Base-by-base conservation (phyloP, 495 filamentous ascomycete genomes). In the Venustampulla echinocandica region DNA sequence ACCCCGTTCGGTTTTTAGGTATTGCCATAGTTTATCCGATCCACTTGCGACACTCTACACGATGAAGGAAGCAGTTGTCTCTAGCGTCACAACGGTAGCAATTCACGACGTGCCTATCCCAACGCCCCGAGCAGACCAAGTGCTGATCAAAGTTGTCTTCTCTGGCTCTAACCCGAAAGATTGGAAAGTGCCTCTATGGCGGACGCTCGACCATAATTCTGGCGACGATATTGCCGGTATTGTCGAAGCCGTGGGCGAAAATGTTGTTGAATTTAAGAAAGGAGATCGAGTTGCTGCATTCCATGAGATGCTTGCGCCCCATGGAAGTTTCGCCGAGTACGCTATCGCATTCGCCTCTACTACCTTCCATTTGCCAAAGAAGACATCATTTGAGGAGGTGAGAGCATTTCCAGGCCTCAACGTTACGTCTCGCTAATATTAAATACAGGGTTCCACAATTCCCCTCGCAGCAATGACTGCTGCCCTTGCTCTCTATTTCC, bases 181-280 rank as follows among this genome's bases (percentile, higher is more conserved):
- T 64, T 87, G 82, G 84, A 87, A 83, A 53, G 19, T 66, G 2
- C 59, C 67, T 5, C 49, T 59, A 0, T 39, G 47, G 23, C 22
- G 13, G 11, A 9, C 48, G 6, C 33, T 20, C 2, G 73, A 85
- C 58, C 88, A 92, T 58, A 84, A 95, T 58, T 81, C 95, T 24
- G 89, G 89, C 49, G 89, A 95, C 70, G 90, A 95, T 68, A 90
- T 89, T 36, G 84, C 87, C 30, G 90, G 88, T 42, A 77, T 85
- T 56, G 64, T 95, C 44, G 74, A 94, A 51, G 80, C 84, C 6
- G 84, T 82, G 35, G 87, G 89, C 47, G 76, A 87, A 40, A 80
- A 76, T 17, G 87, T 96, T 34, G 87, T 70, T 18, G 67, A 68
- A 52, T 76, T 93, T 59, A 75, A 84, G 60, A 70, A 79, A 21